Evolutionary conservation across 768 basidiomycete species (phyloP).

Genomic region (Strobilomyces confusus): DNA sequence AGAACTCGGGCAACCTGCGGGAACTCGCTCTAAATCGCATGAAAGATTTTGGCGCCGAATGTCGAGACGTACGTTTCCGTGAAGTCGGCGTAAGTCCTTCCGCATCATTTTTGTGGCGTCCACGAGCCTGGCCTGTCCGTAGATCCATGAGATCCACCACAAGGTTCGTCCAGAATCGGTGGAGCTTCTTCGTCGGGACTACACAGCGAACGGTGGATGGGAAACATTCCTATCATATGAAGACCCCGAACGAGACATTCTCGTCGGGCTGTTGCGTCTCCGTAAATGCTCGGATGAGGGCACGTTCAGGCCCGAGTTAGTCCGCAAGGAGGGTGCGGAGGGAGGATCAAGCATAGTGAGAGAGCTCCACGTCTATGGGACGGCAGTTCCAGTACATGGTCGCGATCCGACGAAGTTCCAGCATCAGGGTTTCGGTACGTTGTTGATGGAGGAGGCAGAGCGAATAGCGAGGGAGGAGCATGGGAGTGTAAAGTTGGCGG

Average conservation of each 20-base stretch:
- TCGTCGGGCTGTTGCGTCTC: slow-evolving; percentile 87
- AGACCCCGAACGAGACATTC: slow-evolving; percentile 94
- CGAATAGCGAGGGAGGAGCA: slow-evolving; percentile 97
- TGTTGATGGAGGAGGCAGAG: slow-evolving; percentile 99
- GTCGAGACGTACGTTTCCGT: slow-evolving; percentile 94
- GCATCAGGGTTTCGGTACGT: slow-evolving; percentile 93
- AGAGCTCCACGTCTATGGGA: slow-evolving; percentile 97
- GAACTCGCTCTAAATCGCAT: slow-evolving; percentile 95
- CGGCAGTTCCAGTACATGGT: slow-evolving; percentile 95
- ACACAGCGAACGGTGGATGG: slow-evolving; percentile 97
- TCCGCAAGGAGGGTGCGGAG: slow-evolving; percentile 61
- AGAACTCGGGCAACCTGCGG: slow-evolving; percentile 94
- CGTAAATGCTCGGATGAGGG: slow-evolving; percentile 96
- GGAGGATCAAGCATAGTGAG: slow-evolving; percentile 90
- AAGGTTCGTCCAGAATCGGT: slow-evolving; percentile 94
- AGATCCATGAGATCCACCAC: slow-evolving; percentile 99
- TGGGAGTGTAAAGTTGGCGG: slow-evolving; percentile 92
- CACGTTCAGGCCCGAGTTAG: slow-evolving; percentile 91
- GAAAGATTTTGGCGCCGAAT: slow-evolving; percentile 98
- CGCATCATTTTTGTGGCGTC: neutral
- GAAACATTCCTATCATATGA: slow-evolving; percentile 99
- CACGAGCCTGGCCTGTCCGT: slow-evolving; percentile 2
- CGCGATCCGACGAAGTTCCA: slow-evolving; percentile 98
- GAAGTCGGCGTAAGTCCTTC: slow-evolving; percentile 84
- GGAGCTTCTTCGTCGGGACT: slow-evolving; percentile 92